Percentiles rank a stretch among this genome's conserved stretches.
Evolutionary conservation across 805 yeast species (phyloP).

Genomic region (Wickerhamiella domercqiae): DNA sequence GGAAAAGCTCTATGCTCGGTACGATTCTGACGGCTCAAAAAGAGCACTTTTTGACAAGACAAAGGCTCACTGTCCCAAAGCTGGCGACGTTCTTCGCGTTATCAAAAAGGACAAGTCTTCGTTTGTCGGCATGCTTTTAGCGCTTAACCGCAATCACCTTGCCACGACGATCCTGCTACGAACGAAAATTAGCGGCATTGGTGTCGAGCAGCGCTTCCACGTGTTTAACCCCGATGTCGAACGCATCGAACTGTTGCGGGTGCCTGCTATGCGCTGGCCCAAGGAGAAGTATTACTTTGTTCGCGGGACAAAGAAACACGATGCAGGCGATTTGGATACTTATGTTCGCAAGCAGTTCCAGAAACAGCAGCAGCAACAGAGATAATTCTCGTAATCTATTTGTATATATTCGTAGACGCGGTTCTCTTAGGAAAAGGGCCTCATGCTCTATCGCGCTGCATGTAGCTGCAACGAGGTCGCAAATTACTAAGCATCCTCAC

Average conservation of each 20-base stretch:
- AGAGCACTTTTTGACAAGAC: conserved; percentile 35
- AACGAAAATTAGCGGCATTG: conserved; percentile 67
- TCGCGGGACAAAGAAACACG: conserved; percentile 36
- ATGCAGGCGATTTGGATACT: conserved; percentile 25
- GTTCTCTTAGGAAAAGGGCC: too few relatives aligned
- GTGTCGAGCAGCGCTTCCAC: conserved; percentile 72
- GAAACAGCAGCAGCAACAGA: too few relatives aligned
- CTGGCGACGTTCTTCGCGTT: conserved; percentile 74
- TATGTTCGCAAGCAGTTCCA: conserved; percentile 22
- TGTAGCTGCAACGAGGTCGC: too few relatives aligned
- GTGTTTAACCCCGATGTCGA: conserved; percentile 65
- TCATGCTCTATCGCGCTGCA: too few relatives aligned
- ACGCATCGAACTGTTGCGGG: conserved; percentile 61
- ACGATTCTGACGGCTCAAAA: conserved; percentile 63
- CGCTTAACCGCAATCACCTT: conserved; percentile 53
- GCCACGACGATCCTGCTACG: conserved; percentile 69
- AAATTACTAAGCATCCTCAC: too few relatives aligned
- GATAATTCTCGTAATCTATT: too few relatives aligned
- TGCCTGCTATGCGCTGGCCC: conserved; percentile 53
- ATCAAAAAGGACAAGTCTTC: conserved; percentile 43
- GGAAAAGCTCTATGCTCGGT: conserved; percentile 36
- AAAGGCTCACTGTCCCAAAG: conserved; percentile 38
- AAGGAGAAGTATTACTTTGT: conserved; percentile 85
- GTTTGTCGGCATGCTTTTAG: conserved; percentile 66
- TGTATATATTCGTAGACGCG: too few relatives aligned